These are phyloP conservation scores for Toxicodendron radicans DNA, from an alignment of 345 rosid species.

Conservation along the genomic window DNA sequence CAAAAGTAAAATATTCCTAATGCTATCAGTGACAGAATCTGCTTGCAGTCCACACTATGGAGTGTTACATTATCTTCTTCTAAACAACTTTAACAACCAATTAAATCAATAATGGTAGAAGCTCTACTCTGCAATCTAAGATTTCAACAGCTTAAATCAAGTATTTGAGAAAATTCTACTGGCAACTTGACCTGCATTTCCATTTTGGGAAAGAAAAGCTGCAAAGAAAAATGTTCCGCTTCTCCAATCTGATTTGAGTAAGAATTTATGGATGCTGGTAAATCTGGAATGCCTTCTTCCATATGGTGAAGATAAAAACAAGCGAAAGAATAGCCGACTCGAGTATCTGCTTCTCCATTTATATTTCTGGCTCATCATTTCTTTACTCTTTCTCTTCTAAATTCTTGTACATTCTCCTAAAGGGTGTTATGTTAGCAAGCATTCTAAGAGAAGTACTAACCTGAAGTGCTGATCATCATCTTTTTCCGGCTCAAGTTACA, in stretches of 20 bases:
- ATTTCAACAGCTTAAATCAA: background rate
- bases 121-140: background rate
- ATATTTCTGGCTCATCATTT: background rate
- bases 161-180: background rate
- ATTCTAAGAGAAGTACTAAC: background rate
- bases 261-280: background rate
- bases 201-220: background rate
- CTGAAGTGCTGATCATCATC: slow-evolving; percentile 3
- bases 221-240: background rate
- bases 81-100: background rate
- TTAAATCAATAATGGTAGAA: background rate
- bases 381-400: background rate
- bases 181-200: background rate
- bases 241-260: background rate
- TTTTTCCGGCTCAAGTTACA: background rate
- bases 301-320: background rate
- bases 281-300: background rate
- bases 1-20: background rate
- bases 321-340: background rate
- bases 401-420: background rate
- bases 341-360: background rate
- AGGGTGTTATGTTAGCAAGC: background rate
- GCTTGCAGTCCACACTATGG: background rate
- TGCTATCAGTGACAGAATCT: background rate
- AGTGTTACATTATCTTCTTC: no score